These are phyloP conservation scores for Fusarium solani-melongenae DNA, from an alignment of 2,329 filamentous ascomycete species.

Conservation along the genomic window DNA sequence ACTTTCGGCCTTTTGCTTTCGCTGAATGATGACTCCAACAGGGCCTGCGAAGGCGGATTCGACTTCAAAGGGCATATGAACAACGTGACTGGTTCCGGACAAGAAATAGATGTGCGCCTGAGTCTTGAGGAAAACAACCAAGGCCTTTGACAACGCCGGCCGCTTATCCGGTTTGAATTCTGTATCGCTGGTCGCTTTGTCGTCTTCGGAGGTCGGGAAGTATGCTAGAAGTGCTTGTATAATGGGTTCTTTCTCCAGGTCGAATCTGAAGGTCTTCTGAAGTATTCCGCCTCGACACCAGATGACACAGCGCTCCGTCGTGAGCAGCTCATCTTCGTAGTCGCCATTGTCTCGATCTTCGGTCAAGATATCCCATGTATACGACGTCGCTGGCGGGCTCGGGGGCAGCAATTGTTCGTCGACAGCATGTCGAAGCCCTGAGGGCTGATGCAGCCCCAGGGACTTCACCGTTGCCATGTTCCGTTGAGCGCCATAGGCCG, in stretches of 20 bases:
- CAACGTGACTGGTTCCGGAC: constrained; percentile 85
- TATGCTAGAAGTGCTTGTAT: constrained; percentile 87
- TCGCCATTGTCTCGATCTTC: constrained; percentile 54
- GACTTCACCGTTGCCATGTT: constrained; percentile 91
- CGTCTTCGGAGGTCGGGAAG: constrained; percentile 71
- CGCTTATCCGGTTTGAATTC: constrained; percentile 25
- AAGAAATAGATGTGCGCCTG: constrained; percentile 96
- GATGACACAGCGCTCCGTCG: constrained; percentile 79
- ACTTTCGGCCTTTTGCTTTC: constrained; percentile 71
- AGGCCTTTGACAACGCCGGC: constrained; percentile 67
- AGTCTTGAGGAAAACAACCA: constrained; percentile 91
- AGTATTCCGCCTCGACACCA: constrained; percentile 91
- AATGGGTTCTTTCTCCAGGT: constrained; percentile 86
- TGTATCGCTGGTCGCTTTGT: constrained; percentile 21
- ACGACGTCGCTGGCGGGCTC: constrained; percentile 73
- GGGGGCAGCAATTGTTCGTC: constrained; percentile 80
- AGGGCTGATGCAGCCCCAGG: constrained; percentile 89
- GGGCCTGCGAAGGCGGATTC: constrained; percentile 87
- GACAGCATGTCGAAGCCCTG: constrained; percentile 84
- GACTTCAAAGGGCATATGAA: constrained; percentile 95
- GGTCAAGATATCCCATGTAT: constrained; percentile 77
- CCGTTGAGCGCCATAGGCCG: constrained; percentile 48
- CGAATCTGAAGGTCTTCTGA: constrained; percentile 86
- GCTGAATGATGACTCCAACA: constrained; percentile 85
- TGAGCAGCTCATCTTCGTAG: constrained; percentile 82